Evolutionary conservation across 768 basidiomycete species (phyloP).

Genomic region (Russula earlei): DNA sequence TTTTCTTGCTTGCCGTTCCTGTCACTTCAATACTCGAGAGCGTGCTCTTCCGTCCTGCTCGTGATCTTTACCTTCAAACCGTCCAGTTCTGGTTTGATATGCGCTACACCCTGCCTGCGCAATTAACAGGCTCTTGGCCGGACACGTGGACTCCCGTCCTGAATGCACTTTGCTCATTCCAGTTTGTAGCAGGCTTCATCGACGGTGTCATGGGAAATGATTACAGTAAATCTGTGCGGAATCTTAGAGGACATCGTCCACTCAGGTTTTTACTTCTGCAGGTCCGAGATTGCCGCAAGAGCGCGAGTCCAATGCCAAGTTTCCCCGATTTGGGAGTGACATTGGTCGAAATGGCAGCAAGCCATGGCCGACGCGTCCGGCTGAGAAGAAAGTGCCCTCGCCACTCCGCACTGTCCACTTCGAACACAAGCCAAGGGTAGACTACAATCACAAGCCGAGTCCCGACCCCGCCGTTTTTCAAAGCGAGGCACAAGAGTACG

Average conservation of each 20-base stretch:
- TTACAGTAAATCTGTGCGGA: neutral
- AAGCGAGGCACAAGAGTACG: neutral
- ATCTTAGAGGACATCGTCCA: no score
- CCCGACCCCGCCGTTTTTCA: neutral
- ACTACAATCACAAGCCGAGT: neutral
- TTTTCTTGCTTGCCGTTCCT: conserved; percentile 5
- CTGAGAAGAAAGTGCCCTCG: neutral
- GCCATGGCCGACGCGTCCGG: neutral
- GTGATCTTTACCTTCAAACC: neutral
- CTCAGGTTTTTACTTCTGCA: neutral
- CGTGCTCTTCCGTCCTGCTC: neutral
- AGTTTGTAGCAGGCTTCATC: conserved; percentile 5
- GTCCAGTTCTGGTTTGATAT: conserved; percentile 12
- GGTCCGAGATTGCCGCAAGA: neutral
- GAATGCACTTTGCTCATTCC: conserved; percentile 8
- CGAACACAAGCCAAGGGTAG: neutral
- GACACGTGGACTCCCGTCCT: conserved; percentile 3
- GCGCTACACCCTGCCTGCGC: conserved; percentile 9
- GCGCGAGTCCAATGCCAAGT: neutral
- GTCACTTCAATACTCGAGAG: conserved; percentile 2
- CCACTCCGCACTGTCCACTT: neutral
- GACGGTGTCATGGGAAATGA: neutral
- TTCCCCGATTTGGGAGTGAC: neutral
- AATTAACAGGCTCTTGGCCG: conserved; percentile 8
- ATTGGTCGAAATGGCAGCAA: neutral